phyloP scores from a whole-genome alignment of 306 rosid species.

The Quercus variabilis region DNA sequence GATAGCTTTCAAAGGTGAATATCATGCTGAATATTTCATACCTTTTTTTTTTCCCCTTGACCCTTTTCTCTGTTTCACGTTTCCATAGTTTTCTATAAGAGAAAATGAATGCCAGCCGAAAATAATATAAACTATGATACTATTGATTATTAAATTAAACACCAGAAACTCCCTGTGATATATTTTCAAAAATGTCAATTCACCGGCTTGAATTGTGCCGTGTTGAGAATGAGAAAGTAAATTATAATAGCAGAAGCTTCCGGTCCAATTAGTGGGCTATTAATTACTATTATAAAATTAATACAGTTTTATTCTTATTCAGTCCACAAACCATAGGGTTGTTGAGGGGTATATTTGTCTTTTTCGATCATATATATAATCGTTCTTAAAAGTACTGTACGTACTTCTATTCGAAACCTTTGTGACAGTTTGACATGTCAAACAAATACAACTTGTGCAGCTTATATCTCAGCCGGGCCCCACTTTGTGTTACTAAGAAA shows the following conservation, averaged over 20 bases:
- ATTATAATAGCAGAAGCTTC: not conserved
- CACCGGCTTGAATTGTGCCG: not conserved
- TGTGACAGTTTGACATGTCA: too few species aligned
- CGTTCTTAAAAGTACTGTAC: not conserved
- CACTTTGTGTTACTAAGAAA: not conserved
- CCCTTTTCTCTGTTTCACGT: not conserved
- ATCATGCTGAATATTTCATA: not conserved
- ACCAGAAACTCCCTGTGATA: not conserved
- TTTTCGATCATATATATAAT: not conserved
- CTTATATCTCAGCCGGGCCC: not conserved
- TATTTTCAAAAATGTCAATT: not conserved
- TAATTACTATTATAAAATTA: not conserved
- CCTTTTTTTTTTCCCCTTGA: not conserved
- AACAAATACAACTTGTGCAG: too few species aligned
- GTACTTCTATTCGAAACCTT: not conserved
- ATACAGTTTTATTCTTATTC: not conserved
- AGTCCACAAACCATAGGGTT: not conserved
- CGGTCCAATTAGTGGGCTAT: not conserved
- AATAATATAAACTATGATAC: not conserved
- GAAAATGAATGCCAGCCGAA: not conserved
- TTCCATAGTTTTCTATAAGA: not conserved
- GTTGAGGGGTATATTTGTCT: conserved; percentile 7
- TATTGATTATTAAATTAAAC: not conserved
- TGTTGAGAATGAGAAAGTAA: not conserved
- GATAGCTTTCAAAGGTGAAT: not conserved